phyloP scores from a whole-genome alignment of 441 rosid genomes.

The Theobroma grandiflorum region DNA sequence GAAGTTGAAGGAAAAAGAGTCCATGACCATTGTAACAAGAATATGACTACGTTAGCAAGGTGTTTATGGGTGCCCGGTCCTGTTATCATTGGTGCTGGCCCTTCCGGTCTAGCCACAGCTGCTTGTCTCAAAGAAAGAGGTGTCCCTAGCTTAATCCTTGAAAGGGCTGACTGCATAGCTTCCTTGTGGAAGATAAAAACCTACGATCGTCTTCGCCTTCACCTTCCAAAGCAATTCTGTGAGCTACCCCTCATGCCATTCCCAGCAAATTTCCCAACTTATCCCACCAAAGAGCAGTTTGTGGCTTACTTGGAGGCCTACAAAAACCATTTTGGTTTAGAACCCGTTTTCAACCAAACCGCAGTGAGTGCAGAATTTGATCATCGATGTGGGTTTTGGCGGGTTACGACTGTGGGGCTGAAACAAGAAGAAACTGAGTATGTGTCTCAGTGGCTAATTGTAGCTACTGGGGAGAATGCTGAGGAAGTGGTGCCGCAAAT shows the following conservation, averaged over 20 bases:
- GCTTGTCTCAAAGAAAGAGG: conserved; percentile 73
- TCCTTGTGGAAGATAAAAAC: conserved; percentile 83
- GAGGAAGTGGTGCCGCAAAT: conserved; percentile 64
- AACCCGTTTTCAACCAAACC: conserved; percentile 56
- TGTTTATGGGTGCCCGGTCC: conserved; percentile 54
- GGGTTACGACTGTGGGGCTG: conserved; percentile 51
- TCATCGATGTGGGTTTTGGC: conserved; percentile 52
- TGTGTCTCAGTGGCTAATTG: conserved; percentile 66
- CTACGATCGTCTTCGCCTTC: conserved; percentile 86
- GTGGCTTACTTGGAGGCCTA: conserved; percentile 60
- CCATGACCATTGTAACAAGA: conserved; percentile 58
- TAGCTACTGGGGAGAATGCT: conserved; percentile 86
- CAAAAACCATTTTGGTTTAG: conserved; percentile 43
- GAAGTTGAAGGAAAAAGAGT: conserved; percentile 66
- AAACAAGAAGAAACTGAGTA: conserved; percentile 53
- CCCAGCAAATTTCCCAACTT: conserved; percentile 70
- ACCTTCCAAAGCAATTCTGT: conserved; percentile 80
- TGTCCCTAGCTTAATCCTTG: conserved; percentile 68
- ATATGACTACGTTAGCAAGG: conserved; percentile 31
- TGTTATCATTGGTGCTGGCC: conserved; percentile 87
- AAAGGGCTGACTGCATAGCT: conserved; percentile 69
- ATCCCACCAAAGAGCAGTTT: conserved; percentile 80
- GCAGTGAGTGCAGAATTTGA: conserved; percentile 71
- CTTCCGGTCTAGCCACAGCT: conserved; percentile 78
- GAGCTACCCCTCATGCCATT: conserved; percentile 77